A percentile compares a stretch with the other conserved stretches of the same genome.
These are phyloP conservation scores for Trichosporon faecale DNA, from an alignment of 1,284 basidiomycete genomes.

Conservation along the genomic window DNA sequence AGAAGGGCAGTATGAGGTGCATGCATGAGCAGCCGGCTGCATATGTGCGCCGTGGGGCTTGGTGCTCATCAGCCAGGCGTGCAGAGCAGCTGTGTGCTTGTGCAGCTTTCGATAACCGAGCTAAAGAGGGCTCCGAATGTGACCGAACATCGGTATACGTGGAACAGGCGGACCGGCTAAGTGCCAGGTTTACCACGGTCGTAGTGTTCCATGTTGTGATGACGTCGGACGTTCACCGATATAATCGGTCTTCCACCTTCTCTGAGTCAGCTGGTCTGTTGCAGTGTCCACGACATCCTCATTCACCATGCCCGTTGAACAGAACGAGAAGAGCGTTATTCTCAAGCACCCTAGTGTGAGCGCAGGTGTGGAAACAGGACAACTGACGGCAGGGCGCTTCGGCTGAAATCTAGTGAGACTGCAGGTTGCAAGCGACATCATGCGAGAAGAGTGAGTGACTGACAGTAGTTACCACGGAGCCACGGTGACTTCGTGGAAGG, in stretches of 20 bases:
- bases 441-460: not conserved
- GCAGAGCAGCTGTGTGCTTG: no score
- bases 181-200: not conserved
- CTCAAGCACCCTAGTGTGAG: conserved; percentile 42
- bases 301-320: conserved; percentile 45
- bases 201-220: conserved; percentile 11
- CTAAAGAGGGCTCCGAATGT: not conserved
- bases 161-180: not conserved
- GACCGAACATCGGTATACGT: not conserved
- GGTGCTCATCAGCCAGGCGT: no score
- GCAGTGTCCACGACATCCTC: not conserved
- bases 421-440: conserved; percentile 17
- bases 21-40: no score
- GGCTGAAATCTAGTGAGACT: conserved; percentile 58
- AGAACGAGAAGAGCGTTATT: conserved; percentile 42
- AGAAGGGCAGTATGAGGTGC: no score
- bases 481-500: conserved; percentile 58
- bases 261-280: not conserved
- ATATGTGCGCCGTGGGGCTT: no score
- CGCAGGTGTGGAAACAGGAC: not conserved
- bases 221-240: not conserved
- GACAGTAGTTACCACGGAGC: conserved; percentile 65
- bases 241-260: not conserved
- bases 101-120: no score
- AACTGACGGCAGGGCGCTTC: conserved; percentile 60